Percentiles rank a stretch among this genome's conserved stretches.
These are phyloP conservation scores for Calonectria fujianensis DNA, from an alignment of 2,329 filamentous ascomycete species.

Conservation along the genomic window DNA sequence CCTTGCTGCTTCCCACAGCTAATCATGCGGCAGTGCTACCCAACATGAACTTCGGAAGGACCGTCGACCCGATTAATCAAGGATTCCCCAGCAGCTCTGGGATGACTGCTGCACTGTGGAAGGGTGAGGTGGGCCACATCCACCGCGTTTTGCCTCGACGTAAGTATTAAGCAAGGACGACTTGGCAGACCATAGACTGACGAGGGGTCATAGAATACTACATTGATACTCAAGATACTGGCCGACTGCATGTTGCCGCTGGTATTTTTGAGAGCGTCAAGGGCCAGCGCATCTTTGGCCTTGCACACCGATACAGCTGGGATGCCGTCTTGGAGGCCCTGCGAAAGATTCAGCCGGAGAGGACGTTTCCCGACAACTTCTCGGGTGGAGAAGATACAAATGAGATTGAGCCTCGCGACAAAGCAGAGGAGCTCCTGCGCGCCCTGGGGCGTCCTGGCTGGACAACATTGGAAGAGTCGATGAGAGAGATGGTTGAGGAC, in stretches of 20 bases:
- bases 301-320: conserved; percentile 67
- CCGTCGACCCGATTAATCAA: conserved; percentile 48
- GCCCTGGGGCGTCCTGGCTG: conserved; percentile 25
- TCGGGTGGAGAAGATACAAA: conserved; percentile 36
- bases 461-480: conserved; percentile 29
- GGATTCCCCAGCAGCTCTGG: conserved; percentile 51
- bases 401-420: conserved; percentile 29
- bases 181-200: background rate
- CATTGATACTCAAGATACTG: conserved; percentile 69
- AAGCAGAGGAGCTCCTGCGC: conserved; percentile 24
- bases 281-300: conserved; percentile 73
- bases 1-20: accelerated
- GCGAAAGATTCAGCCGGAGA: conserved; percentile 46
- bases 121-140: conserved; percentile 38
- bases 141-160: conserved; percentile 27
- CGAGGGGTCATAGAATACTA: conserved; percentile 62
- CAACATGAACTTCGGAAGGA: conserved; percentile 53
- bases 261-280: conserved; percentile 66
- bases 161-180: background rate
- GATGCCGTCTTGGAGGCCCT: conserved; percentile 62
- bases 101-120: conserved; percentile 47
- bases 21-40: conserved; percentile 51
- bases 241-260: conserved; percentile 71
- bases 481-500: background rate
- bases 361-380: conserved; percentile 53